Base-by-base conservation (phyloP, 2,329 filamentous ascomycete genomes). In the Tolypocladium guangdongense region DNA sequence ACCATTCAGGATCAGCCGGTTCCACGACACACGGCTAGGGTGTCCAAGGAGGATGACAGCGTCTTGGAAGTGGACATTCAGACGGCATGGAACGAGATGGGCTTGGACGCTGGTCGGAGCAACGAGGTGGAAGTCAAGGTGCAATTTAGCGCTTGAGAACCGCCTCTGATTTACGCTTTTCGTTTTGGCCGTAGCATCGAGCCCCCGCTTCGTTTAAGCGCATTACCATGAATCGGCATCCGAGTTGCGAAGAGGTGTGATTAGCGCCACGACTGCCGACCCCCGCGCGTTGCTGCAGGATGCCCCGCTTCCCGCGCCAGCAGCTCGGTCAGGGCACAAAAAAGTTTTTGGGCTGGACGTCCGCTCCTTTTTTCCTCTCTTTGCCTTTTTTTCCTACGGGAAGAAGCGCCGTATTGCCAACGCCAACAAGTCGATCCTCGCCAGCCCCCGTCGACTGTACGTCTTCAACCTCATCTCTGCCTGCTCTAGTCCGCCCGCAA, bases 31-130 rank as follows among this genome's bases (percentile, higher is more conserved):
- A 86, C 84, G 0, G 87, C 93, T 1, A 74, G 70, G 33, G 71
- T 84, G 49, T 82, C 76, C 51, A 67, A 72, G 35, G 62, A 64
- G n/a, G 72, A 81, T 54, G 60, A 67, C 0, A 74, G 76, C 55
- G 79, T 97, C 8, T 68, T 97, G 35, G 84, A 89, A 59, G 79
- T 97, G 53, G 88, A 97, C 72, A 68, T 89, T 14, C 78, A 83
- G 59, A 75, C 71, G 33, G 92, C 92, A 1, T 97, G 90, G 90
- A 78, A 79, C 47, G 82, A 88, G 61, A 78, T 90, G 73, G 79
- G 77, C 0, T 74, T 93, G 53, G 72, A 82, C 54, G 78, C 81
- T 38, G 83, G 86, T 8, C 95, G 88, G 85, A 86, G 83, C 58
- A 95, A 96, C 65, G 88, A 95, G 66, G 78, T 90, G 38, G 76